Base-by-base conservation (phyloP, 768 basidiomycete species). In the Boletus eberwhitei region DNA sequence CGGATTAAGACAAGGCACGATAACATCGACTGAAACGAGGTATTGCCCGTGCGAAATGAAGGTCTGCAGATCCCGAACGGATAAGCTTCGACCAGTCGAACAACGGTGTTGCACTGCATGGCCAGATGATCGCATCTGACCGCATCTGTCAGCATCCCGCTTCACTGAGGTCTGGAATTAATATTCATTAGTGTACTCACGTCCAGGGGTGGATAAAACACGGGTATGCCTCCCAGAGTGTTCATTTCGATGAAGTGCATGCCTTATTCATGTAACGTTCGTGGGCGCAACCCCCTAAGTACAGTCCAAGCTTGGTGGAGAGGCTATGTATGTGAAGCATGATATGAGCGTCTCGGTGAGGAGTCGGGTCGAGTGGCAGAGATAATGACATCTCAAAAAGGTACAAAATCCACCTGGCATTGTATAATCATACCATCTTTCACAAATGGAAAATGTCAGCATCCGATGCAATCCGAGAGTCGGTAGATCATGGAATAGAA, bases 371-470 rank as follows among this genome's bases (percentile, higher is more conserved):
- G 8, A 41, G 14, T 7, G 8, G 22, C 26, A 39, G 45, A 44
- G 38, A 39, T 19, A 2, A 14, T 11, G 21, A 22, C 35, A 16
- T 42, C 24, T 6, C 43, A 8, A 39, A 19, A 52, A 31, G 51
- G 19, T 38, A 44, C 14, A 34, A 22, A 41, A 42, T 42, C 32
- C 35, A 41, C 21, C 29, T 43, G n/a, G 34, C 34, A 53, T 51
- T 32, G 29, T 22, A 19, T 38, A 22, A 17, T 14, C 16, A 31
- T 40, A 40, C 14, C 29, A 32, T 58, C 51, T 41, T 50, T 51
- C 46, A 51, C 52, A 39, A 52, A 52, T 36, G 38, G n/a, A 49
- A 55, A 47, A 49, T 6, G 43, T 64, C 44, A 62, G 57, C 21
- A 54, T 50, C 29, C 14, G 44, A 59, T 51, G 45, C 19, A 48